phyloP scores from a whole-genome alignment of 2,329 filamentous ascomycete genomes.

The Fusarium sambucinum region DNA sequence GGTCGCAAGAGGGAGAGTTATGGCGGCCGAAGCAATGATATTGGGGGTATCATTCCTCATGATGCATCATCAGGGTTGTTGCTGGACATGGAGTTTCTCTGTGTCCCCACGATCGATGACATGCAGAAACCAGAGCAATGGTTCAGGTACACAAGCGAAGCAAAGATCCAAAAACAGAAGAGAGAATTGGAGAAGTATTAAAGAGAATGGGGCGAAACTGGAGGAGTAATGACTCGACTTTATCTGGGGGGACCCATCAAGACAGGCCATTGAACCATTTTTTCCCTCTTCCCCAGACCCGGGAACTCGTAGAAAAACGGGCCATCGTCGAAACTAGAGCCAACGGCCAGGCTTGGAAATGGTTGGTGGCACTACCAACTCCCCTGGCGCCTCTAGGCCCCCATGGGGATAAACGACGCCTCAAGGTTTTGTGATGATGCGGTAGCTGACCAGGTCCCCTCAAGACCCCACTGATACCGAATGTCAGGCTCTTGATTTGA shows the following conservation, averaged over 20 bases:
- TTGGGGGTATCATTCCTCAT: slow-evolving; percentile 42
- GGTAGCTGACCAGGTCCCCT: slow-evolving; percentile 16
- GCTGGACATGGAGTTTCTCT: background rate
- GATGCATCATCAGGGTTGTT: slow-evolving; percentile 35
- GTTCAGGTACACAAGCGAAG: slow-evolving; percentile 2
- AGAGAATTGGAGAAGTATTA: slow-evolving; percentile 28
- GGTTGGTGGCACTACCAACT: slow-evolving; percentile 15
- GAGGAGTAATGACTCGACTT: slow-evolving; percentile 7
- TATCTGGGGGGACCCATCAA: background rate
- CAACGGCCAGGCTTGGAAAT: slow-evolving; percentile 19
- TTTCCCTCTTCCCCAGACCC: slow-evolving; percentile 26
- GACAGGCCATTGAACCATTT: slow-evolving; percentile 7
- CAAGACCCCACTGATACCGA: slow-evolving; percentile 13
- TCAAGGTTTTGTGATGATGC: slow-evolving; percentile 2
- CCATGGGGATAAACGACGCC: slow-evolving; percentile 27
- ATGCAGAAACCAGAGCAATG: slow-evolving; percentile 14
- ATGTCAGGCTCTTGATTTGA: background rate
- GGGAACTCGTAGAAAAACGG: slow-evolving; percentile 18
- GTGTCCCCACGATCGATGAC: slow-evolving; percentile 12
- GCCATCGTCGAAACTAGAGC: slow-evolving; percentile 8
- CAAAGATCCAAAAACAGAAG: slow-evolving; percentile 6
- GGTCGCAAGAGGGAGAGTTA: slow-evolving; percentile 41
- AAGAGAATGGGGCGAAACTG: slow-evolving; percentile 15
- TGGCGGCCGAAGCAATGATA: slow-evolving; percentile 40
- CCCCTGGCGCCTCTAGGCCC: slow-evolving; percentile 21